A percentile compares a stretch with the other conserved stretches of the same genome.
Evolutionary conservation across 148 eudicot species (phyloP).

Genomic region (Camellia granthamiana): DNA sequence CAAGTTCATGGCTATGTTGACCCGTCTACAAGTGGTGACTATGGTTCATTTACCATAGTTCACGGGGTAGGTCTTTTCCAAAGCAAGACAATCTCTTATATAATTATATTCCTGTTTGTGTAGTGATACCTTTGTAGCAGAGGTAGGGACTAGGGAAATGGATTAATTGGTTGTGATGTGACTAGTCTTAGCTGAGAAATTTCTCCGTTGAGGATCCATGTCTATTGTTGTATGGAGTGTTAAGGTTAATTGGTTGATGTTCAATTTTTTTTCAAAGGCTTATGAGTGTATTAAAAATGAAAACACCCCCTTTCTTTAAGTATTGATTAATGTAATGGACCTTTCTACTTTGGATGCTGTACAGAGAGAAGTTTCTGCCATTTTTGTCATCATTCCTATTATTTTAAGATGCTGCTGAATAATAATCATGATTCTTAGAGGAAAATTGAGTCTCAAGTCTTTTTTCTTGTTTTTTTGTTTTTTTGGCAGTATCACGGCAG

Average conservation of each 20-base stretch:
- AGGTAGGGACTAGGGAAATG: background rate
- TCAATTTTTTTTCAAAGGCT: background rate
- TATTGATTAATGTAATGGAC: background rate
- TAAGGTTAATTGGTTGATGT: constrained; percentile 2
- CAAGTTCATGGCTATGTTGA: constrained; percentile 93
- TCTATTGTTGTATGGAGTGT: background rate
- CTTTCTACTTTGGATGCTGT: background rate
- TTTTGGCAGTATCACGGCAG: constrained; percentile 88
- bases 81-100: constrained; percentile 9
- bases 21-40: constrained; percentile 47
- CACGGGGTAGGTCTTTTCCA: constrained; percentile 75
- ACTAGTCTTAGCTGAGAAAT: background rate
- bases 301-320: background rate
- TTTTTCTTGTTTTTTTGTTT: background rate
- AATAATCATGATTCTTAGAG: background rate
- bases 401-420: background rate
- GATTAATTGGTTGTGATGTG: constrained; percentile 5
- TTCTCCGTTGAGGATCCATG: background rate
- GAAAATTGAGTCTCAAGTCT: background rate
- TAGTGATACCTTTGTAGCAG: constrained; percentile 1
- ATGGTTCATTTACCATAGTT: constrained; percentile 75
- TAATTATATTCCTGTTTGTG: background rate
- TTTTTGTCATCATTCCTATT: background rate
- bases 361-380: background rate
- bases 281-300: background rate